phyloP scores from a whole-genome alignment of 768 basidiomycete species.

The Hortiboletus flavorubellus region DNA sequence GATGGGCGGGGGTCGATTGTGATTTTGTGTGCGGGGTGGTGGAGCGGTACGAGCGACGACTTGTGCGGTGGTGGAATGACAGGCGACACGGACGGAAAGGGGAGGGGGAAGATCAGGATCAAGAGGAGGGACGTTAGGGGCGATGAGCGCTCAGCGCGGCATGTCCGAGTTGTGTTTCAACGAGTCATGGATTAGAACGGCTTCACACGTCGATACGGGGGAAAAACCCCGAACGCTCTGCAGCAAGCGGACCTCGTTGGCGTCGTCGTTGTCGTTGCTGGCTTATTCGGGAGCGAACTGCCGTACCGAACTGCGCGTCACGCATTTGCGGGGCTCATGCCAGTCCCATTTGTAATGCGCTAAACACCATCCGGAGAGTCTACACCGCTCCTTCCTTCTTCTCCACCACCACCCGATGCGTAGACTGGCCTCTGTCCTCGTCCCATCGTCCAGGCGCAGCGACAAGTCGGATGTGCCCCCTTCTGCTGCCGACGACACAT shows the following conservation, averaged over 20 bases:
- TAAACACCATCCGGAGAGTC: conserved; percentile 16
- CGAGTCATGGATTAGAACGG: not conserved
- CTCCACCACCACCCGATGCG: conserved; percentile 46
- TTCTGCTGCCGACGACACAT: conserved; percentile 16
- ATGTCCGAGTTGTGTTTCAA: not conserved
- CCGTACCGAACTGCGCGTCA: conserved; percentile 6
- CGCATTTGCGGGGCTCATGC: conserved; percentile 7
- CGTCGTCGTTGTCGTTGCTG: conserved; percentile 7
- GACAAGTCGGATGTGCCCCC: conserved; percentile 26
- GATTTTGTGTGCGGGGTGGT: conserved; percentile 54
- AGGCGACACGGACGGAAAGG: conserved; percentile 19
- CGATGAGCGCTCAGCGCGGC: too few species aligned
- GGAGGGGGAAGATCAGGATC: not conserved
- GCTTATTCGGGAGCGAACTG: conserved; percentile 21
- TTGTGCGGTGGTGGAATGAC: conserved; percentile 48
- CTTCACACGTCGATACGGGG: conserved; percentile 14
- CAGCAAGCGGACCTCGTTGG: conserved; percentile 1
- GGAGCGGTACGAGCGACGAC: conserved; percentile 62
- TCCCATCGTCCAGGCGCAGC: conserved; percentile 37
- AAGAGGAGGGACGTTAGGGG: not conserved
- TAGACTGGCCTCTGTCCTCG: conserved; percentile 60
- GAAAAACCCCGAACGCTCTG: not conserved
- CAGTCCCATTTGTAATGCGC: conserved; percentile 38
- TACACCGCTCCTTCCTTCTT: conserved; percentile 19
- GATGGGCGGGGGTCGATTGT: conserved; percentile 52